Evolutionary conservation across 495 filamentous ascomycete genomes (phyloP).

Genomic region (Tuber aestivum): DNA sequence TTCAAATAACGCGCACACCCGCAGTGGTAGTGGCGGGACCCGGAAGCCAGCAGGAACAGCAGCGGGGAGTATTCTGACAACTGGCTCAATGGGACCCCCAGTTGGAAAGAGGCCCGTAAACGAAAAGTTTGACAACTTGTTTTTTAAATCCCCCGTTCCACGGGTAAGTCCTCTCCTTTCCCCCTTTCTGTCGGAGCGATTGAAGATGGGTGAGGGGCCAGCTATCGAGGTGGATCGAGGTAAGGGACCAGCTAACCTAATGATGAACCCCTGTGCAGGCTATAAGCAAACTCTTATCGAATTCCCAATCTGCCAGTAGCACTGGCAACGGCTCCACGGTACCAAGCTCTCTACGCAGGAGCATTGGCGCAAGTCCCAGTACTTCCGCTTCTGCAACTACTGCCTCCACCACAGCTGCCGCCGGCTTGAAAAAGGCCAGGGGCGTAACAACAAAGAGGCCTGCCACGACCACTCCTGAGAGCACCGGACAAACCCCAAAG

Average conservation of each 20-base stretch:
- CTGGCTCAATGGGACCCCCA: constrained; percentile 19
- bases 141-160: constrained; percentile 26
- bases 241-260: background rate
- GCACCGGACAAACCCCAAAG: background rate
- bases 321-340: background rate
- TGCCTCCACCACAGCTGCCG: background rate
- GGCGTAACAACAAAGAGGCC: background rate
- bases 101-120: constrained; percentile 9
- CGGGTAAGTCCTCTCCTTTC: constrained; percentile 8
- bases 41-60: background rate
- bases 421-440: background rate
- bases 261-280: constrained; percentile 7
- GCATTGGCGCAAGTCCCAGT: background rate
- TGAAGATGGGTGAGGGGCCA: background rate
- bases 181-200: background rate
- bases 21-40: background rate
- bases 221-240: constrained; percentile 2
- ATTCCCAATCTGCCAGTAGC: constrained; percentile 3
- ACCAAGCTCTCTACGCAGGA: constrained; percentile 4
- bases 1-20: background rate
- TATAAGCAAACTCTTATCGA: constrained; percentile 23
- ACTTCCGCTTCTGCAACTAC: background rate
- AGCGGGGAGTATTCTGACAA: background rate
- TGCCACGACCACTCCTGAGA: background rate
- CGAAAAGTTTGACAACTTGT: constrained; percentile 26